Conservation (phyloP, 805 yeast genomes). For the Ogataea degrootiae region DNA sequence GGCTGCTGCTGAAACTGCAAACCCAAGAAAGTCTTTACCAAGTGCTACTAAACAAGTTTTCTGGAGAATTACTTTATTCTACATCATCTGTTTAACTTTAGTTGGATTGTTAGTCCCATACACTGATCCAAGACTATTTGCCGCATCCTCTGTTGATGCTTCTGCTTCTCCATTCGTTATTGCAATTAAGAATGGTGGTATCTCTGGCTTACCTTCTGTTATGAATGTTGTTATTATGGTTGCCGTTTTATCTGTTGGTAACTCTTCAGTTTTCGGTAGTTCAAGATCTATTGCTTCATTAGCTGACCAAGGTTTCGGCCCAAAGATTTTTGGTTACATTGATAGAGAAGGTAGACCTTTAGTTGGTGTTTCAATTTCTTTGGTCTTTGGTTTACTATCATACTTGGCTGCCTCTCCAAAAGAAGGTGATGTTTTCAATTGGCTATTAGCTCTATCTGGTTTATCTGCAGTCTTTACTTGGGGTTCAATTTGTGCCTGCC, state of each 20-base stretch:
- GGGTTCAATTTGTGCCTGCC: slow-evolving; percentile 69
- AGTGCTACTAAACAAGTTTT: slow-evolving; percentile 61
- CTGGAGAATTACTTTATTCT: slow-evolving; percentile 59
- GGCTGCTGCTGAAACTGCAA: slow-evolving; percentile 62
- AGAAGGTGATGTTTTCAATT: slow-evolving; percentile 56
- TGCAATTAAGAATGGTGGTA: slow-evolving; percentile 60
- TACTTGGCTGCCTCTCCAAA: slow-evolving; percentile 58
- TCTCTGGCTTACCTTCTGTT: slow-evolving; percentile 61
- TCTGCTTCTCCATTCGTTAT: slow-evolving; percentile 74
- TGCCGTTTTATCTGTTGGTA: slow-evolving; percentile 73
- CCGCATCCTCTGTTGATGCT: slow-evolving; percentile 45
- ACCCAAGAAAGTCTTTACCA: slow-evolving; percentile 58
- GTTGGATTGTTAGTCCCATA: slow-evolving; percentile 62
- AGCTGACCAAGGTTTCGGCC: slow-evolving; percentile 69
- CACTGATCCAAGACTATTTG: slow-evolving; percentile 39
- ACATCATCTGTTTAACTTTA: slow-evolving; percentile 47
- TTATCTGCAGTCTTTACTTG: slow-evolving; percentile 75
- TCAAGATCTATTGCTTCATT: slow-evolving; percentile 66
- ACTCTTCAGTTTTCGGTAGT: slow-evolving; percentile 69
- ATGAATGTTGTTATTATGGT: slow-evolving; percentile 71
- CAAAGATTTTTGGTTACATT: slow-evolving; percentile 57
- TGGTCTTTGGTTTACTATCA: slow-evolving; percentile 52
- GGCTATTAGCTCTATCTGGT: slow-evolving; percentile 77
- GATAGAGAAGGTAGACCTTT: slow-evolving; percentile 79
- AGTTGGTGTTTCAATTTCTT: slow-evolving; percentile 54